Evolutionary conservation across 169 alveolate genomes (phyloP).

Genomic region (Eimeria falciformis): DNA sequence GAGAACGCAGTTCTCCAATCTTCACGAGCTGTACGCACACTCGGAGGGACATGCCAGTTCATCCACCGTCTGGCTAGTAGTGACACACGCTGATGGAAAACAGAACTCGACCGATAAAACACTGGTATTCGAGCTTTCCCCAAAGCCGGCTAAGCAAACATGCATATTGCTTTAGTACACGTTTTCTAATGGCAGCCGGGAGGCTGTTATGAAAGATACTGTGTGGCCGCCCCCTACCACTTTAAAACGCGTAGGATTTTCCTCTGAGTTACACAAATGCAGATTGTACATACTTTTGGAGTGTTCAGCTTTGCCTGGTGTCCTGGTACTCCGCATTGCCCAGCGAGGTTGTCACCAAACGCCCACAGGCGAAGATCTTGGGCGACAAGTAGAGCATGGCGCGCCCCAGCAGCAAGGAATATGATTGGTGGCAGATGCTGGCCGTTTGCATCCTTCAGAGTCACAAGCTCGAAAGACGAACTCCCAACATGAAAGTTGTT

Average conservation of each 20-base stretch:
- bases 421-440: slow-evolving; percentile 52
- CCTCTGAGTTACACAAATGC: no score
- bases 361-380: slow-evolving; percentile 69
- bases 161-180: no score
- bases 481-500: not conserved
- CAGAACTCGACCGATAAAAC: no score
- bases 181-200: not conserved
- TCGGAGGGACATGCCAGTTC: no score
- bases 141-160: no score
- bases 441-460: slow-evolving; percentile 26
- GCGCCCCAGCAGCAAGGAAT: slow-evolving; percentile 27
- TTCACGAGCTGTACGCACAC: slow-evolving; percentile 26
- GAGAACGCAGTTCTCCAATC: slow-evolving; percentile 48
- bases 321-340: slow-evolving; percentile 69
- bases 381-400: slow-evolving; percentile 37
- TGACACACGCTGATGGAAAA: no score
- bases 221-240: not conserved
- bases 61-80: no score
- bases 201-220: not conserved
- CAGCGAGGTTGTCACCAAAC: slow-evolving; percentile 67
- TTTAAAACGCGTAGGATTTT: no score
- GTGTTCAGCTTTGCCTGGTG: slow-evolving; percentile 37
- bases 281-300: slow-evolving; percentile 56
- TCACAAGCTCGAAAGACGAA: not conserved
- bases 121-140: no score